Evolutionary conservation across 164 flowering plant genomes (phyloP), one percentile per base, ranked within the genome.

Genomic region (Dillenia suffruticosa): DNA sequence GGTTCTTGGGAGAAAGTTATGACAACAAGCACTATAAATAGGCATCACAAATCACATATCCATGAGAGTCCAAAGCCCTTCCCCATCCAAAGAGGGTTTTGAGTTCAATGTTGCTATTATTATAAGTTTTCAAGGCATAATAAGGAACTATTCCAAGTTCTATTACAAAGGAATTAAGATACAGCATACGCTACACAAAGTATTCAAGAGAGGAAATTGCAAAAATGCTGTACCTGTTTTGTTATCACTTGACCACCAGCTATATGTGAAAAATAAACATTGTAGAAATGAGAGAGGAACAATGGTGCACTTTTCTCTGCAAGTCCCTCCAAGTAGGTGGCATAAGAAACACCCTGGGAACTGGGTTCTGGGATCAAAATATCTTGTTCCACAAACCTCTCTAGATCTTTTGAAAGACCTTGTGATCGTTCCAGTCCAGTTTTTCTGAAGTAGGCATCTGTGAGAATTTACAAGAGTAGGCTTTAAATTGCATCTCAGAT

Each of bases 201-300:
- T 26, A 26, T 26, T 26, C 32, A 26, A 26, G 2, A 26, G 3
- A 26, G 32, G 5, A 26, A 26, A 26, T 26, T 26, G 32, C 32
- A 4, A 26, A 26, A 26, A 26, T 26, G 32, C 32, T 47, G 13
- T 67, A 87, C 98, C 97, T 88, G 79, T 73, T 74, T 86, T 17
- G 76, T 75, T 58, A 94, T 94, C 62, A 87, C 90, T 70, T 86
- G 96, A 51, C 97, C 97, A 16, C 96, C 99, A 2, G 97, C 82
- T 51, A 89, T 76, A 68, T 91, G 99, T 13, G 97, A 78, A 68
- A 91, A 94, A 62, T 94, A 89, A 17, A 94, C 79, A 62, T 89
- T 94, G 77, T 94, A 94, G 78, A 86, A 85, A 72, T 94, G 99
- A 63, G 76, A 77, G 7, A 94, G 75, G 73, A 94, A 94, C 43